Percentiles rank a stretch among this genome's conserved stretches.
phyloP scores from a whole-genome alignment of 1,139 yeast genomes.

The Yamadazyma pseudoaaseri region DNA sequence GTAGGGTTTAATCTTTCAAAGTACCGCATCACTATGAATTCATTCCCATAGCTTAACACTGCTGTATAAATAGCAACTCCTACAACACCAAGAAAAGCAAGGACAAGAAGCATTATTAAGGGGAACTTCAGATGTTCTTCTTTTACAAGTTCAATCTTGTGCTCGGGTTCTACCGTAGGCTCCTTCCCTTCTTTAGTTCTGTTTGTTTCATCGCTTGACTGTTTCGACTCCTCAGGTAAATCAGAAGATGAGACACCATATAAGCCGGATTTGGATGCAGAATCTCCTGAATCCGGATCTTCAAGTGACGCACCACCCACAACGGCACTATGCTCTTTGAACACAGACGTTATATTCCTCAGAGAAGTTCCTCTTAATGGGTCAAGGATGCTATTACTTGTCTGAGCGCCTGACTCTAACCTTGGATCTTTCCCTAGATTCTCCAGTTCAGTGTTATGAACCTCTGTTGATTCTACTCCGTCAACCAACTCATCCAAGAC shows the following conservation, averaged over 20 bases:
- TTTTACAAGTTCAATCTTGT: neutral
- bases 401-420: neutral
- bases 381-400: constrained; percentile 11
- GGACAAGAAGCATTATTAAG: neutral
- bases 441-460: neutral
- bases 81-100: constrained; percentile 16
- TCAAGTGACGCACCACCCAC: neutral
- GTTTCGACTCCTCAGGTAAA: neutral
- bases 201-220: neutral
- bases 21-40: constrained; percentile 13
- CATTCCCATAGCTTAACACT: constrained; percentile 22
- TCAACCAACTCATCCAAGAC: neutral
- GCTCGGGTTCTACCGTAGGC: neutral
- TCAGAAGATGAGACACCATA: neutral
- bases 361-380: constrained; percentile 12
- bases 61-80: constrained; percentile 11
- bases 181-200: neutral
- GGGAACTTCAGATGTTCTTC: neutral
- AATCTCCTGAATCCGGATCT: neutral
- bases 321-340: constrained; percentile 13
- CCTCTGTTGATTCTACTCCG: neutral
- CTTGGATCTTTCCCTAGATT: neutral
- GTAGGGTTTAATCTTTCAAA: constrained; percentile 7
- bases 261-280: constrained; percentile 2
- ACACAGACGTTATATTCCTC: constrained; percentile 8